These are phyloP conservation scores for Periconia sp. DNA, from an alignment of 2,329 filamentous ascomycete genomes.

Conservation along the genomic window DNA sequence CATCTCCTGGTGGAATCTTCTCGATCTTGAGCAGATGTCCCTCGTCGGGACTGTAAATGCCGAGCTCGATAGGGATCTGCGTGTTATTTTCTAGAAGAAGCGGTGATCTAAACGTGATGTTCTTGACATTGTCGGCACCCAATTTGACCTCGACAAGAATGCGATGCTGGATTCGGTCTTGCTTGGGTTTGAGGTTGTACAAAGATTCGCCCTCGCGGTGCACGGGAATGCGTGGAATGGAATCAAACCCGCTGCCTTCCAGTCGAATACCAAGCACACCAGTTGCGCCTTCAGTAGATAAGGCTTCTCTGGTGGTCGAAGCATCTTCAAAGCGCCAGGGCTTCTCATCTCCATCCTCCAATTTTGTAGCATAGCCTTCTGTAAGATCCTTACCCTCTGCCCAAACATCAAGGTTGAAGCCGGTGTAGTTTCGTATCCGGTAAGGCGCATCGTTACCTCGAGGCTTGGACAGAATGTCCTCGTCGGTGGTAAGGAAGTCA, in stretches of 20 bases:
- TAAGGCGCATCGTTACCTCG: constrained; percentile 91
- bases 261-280: constrained; percentile 80
- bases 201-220: constrained; percentile 93
- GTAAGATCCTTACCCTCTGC: constrained; percentile 69
- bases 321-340: constrained; percentile 98
- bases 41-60: constrained; percentile 83
- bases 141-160: constrained; percentile 89
- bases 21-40: constrained; percentile 95
- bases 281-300: constrained; percentile 79
- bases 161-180: constrained; percentile 81
- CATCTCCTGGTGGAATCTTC: constrained; percentile 91
- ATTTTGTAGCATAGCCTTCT: constrained; percentile 70
- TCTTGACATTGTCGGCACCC: constrained; percentile 95
- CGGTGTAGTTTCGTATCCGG: constrained; percentile 91
- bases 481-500: constrained; percentile 82
- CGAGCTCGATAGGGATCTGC: constrained; percentile 91
- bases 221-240: constrained; percentile 81
- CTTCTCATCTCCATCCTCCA: constrained; percentile 85
- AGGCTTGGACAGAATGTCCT: constrained; percentile 92
- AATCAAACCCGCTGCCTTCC: constrained; percentile 92
- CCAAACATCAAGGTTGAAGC: constrained; percentile 85
- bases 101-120: constrained; percentile 92
- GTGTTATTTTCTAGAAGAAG: constrained; percentile 93
- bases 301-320: constrained; percentile 91
- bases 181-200: constrained; percentile 85